phyloP scores from a whole-genome alignment of 2,329 filamentous ascomycete species.

The Bertia moriformis region DNA sequence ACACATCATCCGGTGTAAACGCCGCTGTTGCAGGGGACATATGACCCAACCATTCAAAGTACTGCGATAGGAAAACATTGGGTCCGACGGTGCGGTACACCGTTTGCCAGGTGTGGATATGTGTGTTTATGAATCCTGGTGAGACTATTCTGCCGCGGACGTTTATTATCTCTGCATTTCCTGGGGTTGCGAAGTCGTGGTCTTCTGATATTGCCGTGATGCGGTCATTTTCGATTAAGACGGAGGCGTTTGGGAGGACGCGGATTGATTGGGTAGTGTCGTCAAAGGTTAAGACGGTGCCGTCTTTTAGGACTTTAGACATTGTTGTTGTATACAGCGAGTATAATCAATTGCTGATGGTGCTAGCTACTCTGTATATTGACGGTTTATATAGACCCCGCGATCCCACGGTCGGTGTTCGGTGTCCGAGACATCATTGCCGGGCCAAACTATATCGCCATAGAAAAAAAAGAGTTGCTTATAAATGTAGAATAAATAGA shows the following conservation, averaged over 20 bases:
- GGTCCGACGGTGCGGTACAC: constrained; percentile 33
- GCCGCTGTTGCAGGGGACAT: constrained; percentile 11
- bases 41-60: constrained; percentile 24
- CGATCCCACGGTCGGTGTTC: no score
- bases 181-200: constrained; percentile 12
- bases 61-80: constrained; percentile 32
- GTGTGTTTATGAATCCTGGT: constrained; percentile 40
- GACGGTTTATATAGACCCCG: no score
- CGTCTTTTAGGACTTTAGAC: constrained; percentile 12
- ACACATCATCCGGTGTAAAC: constrained; percentile 27
- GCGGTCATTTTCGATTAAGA: constrained; percentile 21
- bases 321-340: no score
- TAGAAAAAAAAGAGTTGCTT: no score
- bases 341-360: no score
- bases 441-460: no score
- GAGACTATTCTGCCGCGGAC: constrained; percentile 33
- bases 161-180: constrained; percentile 25
- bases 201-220: constrained; percentile 16
- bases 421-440: no score
- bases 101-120: constrained; percentile 40
- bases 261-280: constrained; percentile 13
- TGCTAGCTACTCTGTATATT: no score
- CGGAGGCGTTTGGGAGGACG: constrained; percentile 22
- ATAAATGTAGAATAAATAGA: no score
- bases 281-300: constrained; percentile 26